Evolutionary conservation across 106 monocot genomes (phyloP), one percentile per base, ranked within the genome.

Genomic region (Dioscorea zingiberensis): DNA sequence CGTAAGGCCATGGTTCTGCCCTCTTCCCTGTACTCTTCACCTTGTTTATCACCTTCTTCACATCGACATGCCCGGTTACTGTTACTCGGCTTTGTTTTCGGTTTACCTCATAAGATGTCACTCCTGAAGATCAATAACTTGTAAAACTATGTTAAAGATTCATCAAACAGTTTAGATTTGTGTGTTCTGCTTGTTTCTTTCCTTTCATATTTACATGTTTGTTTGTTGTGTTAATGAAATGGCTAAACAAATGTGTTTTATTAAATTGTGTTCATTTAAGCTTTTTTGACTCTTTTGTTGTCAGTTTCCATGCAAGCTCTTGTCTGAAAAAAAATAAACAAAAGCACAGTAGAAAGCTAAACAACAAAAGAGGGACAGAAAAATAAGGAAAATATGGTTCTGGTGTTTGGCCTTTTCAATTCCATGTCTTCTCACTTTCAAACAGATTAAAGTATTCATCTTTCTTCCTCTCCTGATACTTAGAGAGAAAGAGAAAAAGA

Each of bases 1-100:
- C 75, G 26, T 86, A 86, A 1, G 86, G 86, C 86, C 86, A 86
- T 48, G 78, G 69, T 63, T 82, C 82, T 0, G 76, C 86, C 21
- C 18, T 61, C 66, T 79, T 86, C 25, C 82, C 82, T 0, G 78
- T 82, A 58, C 82, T 79, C 72, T 30, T 76, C 68, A 86, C 82
- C 54, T 32, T 62, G 17, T 72, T 75, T 61, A 86, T 44, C 54
- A 86, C 82, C 71, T 73, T 79, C 38, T 64, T 59, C 6, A 76
- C 23, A 13, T 86, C 82, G 22, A 86, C 73, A n/a, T 82, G 29
- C 14, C 86, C 82, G 0, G 86, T 82, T 13, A 86, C 70, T 13
- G 69, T 73, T 66, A 86, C 82, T 32, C 76, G 28, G 73, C 75
- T 82, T 21, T 79, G 73, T 67, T 86, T 86, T 57, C 82, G 62